A percentile compares a stretch with the other conserved stretches of the same genome.
These are phyloP conservation scores for Allodekkera sacchari DNA, from an alignment of 805 yeast species.

Conservation along the genomic window DNA sequence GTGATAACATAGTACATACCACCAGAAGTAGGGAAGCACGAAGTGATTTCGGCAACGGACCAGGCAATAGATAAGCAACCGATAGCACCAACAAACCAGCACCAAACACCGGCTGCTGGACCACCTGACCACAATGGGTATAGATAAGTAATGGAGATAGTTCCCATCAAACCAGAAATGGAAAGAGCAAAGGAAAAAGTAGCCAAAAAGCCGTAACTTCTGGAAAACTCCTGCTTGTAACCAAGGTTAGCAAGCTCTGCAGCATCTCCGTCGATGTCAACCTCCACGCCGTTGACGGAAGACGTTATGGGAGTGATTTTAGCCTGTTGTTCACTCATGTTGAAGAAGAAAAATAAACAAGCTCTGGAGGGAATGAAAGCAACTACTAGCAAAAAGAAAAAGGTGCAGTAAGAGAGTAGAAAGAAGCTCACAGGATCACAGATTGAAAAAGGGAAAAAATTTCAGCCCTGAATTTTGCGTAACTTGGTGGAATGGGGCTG, in stretches of 20 bases:
- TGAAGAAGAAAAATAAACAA: no score
- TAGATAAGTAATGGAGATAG: conserved; percentile 44
- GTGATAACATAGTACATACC: conserved; percentile 42
- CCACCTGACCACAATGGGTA: conserved; percentile 48
- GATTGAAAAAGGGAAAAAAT: no score
- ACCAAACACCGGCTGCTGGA: conserved; percentile 54
- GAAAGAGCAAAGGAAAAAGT: conserved; percentile 60
- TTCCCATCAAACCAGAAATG: conserved; percentile 58
- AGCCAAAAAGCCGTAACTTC: conserved; percentile 49
- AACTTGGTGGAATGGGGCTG: no score
- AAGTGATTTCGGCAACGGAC: conserved; percentile 41
- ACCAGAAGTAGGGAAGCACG: conserved; percentile 46
- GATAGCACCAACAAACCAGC: conserved; percentile 47
- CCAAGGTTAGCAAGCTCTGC: conserved; percentile 37
- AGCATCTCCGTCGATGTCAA: conserved; percentile 24
- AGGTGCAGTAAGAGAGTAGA: no score
- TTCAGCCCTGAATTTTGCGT: no score
- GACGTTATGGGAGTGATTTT: no score
- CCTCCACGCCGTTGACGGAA: no score
- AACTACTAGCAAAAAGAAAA: no score
- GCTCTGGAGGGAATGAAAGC: no score
- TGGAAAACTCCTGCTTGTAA: conserved; percentile 51
- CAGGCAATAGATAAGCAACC: conserved; percentile 49
- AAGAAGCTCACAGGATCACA: no score
- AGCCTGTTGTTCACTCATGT: no score